Evolutionary conservation across 2,329 filamentous ascomycete species (phyloP).

Genomic region (Amauroascus niger): DNA sequence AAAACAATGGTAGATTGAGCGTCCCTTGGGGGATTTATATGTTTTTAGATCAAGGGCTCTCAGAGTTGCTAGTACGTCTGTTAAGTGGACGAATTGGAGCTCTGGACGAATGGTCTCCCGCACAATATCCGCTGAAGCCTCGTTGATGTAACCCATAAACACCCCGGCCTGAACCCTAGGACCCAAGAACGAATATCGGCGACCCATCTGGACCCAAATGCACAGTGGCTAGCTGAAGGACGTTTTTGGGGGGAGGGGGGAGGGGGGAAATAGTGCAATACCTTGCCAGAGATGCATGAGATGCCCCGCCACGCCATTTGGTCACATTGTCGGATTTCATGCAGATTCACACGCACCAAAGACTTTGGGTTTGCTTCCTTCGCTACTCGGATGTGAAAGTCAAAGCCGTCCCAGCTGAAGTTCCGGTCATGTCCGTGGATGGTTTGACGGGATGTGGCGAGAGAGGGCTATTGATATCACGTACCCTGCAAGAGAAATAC

Average conservation of each 20-base stretch:
- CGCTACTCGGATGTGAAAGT: neutral
- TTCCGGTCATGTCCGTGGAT: neutral
- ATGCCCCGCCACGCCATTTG: neutral
- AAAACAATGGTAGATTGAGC: neutral
- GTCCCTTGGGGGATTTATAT: neutral
- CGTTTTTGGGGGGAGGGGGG: too few species aligned
- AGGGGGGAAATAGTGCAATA: neutral
- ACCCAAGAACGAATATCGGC: neutral
- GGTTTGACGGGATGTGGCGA: neutral
- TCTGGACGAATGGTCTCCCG: neutral
- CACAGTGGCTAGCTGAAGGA: conserved; percentile 1
- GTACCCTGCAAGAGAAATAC: neutral
- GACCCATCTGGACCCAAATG: neutral
- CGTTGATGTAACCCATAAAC: conserved; percentile 12
- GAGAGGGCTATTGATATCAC: neutral
- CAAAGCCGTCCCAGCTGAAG: neutral
- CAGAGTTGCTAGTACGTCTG: neutral
- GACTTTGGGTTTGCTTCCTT: neutral
- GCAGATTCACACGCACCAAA: neutral
- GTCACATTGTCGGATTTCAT: neutral
- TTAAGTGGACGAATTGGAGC: neutral
- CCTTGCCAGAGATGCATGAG: neutral
- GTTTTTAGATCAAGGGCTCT: neutral
- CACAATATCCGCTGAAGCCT: neutral
- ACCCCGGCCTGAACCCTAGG: neutral